phyloP scores from a whole-genome alignment of 345 rosid genomes.

The Salix suchowensis region DNA sequence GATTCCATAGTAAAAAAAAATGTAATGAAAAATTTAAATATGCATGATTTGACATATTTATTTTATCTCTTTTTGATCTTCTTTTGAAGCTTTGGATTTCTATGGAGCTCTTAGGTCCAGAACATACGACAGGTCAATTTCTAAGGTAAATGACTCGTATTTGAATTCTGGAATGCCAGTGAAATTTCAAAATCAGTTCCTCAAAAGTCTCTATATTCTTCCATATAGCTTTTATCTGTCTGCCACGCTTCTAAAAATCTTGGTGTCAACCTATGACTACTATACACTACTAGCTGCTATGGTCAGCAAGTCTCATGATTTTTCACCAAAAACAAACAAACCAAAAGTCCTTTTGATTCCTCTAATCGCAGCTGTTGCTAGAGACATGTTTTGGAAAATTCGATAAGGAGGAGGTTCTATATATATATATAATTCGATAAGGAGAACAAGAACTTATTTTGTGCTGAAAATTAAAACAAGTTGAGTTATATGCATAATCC shows the following conservation, averaged over 20 bases:
- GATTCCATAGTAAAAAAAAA: not conserved
- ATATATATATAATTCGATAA: no score
- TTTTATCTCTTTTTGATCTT: not conserved
- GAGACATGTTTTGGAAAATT: no score
- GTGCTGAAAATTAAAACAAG: no score
- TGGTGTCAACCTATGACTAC: no score
- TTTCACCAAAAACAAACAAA: no score
- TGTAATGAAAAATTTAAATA: no score
- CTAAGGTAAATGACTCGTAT: conserved; percentile 43
- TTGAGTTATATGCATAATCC: not conserved
- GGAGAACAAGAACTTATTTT: no score
- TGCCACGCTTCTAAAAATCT: not conserved
- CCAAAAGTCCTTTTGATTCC: no score
- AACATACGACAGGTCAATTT: conserved; percentile 81
- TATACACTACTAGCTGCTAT: no score
- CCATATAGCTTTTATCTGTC: not conserved
- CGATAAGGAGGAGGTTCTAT: not conserved
- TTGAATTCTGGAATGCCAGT: not conserved
- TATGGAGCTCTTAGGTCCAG: conserved; percentile 92
- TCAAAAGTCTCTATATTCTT: not conserved
- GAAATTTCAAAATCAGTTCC: not conserved
- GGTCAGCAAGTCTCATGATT: no score
- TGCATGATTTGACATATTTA: not conserved
- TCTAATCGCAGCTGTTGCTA: no score
- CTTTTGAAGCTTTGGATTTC: conserved; percentile 78